phyloP scores from a whole-genome alignment of 768 basidiomycete species.

The Pleurotus pulmonarius region DNA sequence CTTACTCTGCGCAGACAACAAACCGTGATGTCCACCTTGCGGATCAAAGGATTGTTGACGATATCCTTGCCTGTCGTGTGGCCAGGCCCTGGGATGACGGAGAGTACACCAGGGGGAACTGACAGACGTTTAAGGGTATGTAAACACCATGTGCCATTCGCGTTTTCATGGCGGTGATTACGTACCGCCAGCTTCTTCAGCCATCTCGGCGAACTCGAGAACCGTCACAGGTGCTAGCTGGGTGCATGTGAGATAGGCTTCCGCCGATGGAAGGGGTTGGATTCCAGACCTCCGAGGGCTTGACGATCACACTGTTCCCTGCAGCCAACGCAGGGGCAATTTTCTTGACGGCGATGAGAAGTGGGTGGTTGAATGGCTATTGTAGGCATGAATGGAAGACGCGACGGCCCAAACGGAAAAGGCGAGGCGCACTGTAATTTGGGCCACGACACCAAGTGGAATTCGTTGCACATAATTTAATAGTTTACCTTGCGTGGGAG shows the following conservation, averaged over 20 bases:
- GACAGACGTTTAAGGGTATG: background rate
- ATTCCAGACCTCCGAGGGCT: constrained; percentile 66
- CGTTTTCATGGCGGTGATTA: constrained; percentile 3
- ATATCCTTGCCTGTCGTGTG: constrained; percentile 59
- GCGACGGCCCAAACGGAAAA: background rate
- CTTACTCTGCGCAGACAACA: constrained; percentile 16
- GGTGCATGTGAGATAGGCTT: constrained; percentile 1
- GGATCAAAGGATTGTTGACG: constrained; percentile 59
- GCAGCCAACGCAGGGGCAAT: constrained; percentile 83
- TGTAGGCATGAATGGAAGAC: background rate
- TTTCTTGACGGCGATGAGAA: constrained; percentile 88
- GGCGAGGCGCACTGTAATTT: constrained; percentile 64
- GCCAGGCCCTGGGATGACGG: constrained; percentile 73
- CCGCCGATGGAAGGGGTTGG: background rate
- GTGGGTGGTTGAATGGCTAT: constrained; percentile 86
- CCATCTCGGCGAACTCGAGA: constrained; percentile 69
- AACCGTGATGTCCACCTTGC: constrained; percentile 85
- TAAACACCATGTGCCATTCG: background rate
- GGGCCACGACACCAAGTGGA: constrained; percentile 85
- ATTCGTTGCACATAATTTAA: constrained; percentile 77
- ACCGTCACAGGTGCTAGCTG: constrained; percentile 78
- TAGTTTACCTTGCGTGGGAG: constrained; percentile 76
- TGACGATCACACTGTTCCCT: constrained; percentile 80
- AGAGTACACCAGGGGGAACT: constrained; percentile 79
- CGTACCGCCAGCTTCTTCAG: constrained; percentile 63